These are phyloP conservation scores for Neurospora africana DNA, from an alignment of 495 filamentous ascomycete species.

Conservation along the genomic window DNA sequence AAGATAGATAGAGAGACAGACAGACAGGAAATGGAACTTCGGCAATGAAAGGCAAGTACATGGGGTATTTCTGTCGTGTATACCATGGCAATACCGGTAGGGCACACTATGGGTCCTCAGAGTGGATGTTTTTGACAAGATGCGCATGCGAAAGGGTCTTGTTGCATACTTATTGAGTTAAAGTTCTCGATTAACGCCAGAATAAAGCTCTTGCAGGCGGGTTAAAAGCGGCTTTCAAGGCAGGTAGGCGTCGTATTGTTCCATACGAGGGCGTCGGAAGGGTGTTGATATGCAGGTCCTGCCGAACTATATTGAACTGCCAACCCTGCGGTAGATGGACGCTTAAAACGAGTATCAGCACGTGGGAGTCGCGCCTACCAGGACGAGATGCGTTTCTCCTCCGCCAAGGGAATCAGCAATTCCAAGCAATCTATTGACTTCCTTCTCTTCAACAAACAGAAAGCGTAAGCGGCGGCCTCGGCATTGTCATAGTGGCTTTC, in stretches of 20 bases:
- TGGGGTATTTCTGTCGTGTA: background rate
- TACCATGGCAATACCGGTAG: background rate
- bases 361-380: background rate
- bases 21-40: background rate
- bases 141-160: background rate
- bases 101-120: background rate
- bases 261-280: background rate
- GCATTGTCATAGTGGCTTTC: background rate
- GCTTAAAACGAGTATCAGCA: background rate
- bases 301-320: background rate
- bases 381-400: background rate
- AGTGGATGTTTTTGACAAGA: background rate
- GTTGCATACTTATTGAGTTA: background rate
- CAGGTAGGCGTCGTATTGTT: background rate
- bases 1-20: background rate
- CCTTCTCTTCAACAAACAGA: background rate
- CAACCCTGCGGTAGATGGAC: background rate
- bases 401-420: background rate
- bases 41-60: background rate
- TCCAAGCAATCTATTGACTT: background rate
- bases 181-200: background rate
- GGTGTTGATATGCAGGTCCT: background rate
- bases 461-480: background rate
- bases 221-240: background rate
- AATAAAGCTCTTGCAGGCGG: background rate